These are phyloP conservation scores for Sanghuangporus weigelae DNA, from an alignment of 1,284 basidiomycete genomes.

Conservation along the genomic window DNA sequence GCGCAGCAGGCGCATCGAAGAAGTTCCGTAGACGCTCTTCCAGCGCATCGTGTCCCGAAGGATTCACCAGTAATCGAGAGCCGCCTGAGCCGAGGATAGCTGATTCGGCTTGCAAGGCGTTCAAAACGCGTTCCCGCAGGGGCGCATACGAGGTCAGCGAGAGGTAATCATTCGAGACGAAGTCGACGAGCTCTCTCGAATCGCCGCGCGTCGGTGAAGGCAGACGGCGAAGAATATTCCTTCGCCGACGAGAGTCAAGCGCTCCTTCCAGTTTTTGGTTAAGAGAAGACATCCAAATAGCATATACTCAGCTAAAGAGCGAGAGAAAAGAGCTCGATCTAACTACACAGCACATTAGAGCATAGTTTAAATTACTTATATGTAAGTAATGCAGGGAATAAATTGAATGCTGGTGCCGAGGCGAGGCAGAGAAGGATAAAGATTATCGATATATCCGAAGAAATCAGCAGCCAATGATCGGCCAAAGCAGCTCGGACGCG, in stretches of 20 bases:
- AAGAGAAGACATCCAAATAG: slow-evolving; percentile 30
- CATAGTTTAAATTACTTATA: not conserved
- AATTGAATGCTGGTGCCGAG: not conserved
- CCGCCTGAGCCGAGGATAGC: slow-evolving; percentile 84
- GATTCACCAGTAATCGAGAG: slow-evolving; percentile 85
- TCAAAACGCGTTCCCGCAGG: slow-evolving; percentile 56
- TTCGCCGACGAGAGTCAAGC: slow-evolving; percentile 55
- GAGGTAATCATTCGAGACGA: slow-evolving; percentile 93
- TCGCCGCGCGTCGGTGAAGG: slow-evolving; percentile 38
- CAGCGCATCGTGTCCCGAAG: slow-evolving; percentile 58
- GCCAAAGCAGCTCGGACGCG: not conserved
- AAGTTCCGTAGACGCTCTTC: slow-evolving; percentile 64
- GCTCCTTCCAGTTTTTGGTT: slow-evolving; percentile 40
- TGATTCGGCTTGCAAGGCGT: slow-evolving; percentile 44
- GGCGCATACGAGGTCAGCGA: slow-evolving; percentile 63
- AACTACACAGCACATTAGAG: slow-evolving; percentile 9
- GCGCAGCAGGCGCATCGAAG: slow-evolving; percentile 61
- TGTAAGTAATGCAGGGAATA: not conserved
- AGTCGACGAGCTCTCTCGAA: slow-evolving; percentile 54
- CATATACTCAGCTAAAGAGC: not conserved
- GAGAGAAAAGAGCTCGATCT: not conserved
- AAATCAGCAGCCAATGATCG: not conserved
- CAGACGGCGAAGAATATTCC: slow-evolving; percentile 57
- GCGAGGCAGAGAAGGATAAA: not conserved
- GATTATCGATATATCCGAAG: slow-evolving; percentile 8